Evolutionary conservation across 179 eudicot species (phyloP), one percentile per base, ranked within the genome.

Genomic region (Dionaea muscipula): DNA sequence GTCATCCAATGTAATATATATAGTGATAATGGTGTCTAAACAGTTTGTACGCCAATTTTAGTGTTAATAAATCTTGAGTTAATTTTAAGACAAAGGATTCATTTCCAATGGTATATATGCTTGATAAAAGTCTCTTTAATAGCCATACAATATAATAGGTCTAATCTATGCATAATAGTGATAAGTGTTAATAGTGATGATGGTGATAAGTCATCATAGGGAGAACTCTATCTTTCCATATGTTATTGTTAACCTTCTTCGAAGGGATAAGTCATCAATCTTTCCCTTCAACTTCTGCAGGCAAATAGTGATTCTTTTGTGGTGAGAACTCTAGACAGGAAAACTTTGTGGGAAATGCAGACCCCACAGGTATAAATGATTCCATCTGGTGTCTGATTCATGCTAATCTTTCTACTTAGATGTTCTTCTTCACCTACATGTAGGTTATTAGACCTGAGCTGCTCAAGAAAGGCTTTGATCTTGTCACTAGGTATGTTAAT

Each of bases 321-420:
- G 24, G 94, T 78, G 39, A 84, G 58, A 66, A 91, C 98, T 61
- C 72, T 91, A 61, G 88, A 91, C 75, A 68, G 98, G 59, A 91
- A 66, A 75, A 78, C 88, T 28, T 94, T 91, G 20, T 91, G 98
- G 98, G 98, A 91, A 76, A 84, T 91, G 95, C 98, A 91, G 70
- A 91, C 98, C 52, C 98, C 98, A 57, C 98, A 91, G 94, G 98
- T 91, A 50, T 61, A 22, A 44, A 47, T 25, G 51, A 36, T 19
- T 63, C 15, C 28, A 24, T 21, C 53, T 45, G 41, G 16, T 3
- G 22, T 7, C 31, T 17, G 26, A 4, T 10, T n/a, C 47, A 17
- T n/a, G 47, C 17, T 18, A n/a, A 43, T n/a, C 20, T 18, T 0
- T 43, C 21, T n/a, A 43, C 21, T 43, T 43, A 43, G 17, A 8